Base-by-base conservation (phyloP, 2,329 filamentous ascomycete species). In the Bipolaris cookei region DNA sequence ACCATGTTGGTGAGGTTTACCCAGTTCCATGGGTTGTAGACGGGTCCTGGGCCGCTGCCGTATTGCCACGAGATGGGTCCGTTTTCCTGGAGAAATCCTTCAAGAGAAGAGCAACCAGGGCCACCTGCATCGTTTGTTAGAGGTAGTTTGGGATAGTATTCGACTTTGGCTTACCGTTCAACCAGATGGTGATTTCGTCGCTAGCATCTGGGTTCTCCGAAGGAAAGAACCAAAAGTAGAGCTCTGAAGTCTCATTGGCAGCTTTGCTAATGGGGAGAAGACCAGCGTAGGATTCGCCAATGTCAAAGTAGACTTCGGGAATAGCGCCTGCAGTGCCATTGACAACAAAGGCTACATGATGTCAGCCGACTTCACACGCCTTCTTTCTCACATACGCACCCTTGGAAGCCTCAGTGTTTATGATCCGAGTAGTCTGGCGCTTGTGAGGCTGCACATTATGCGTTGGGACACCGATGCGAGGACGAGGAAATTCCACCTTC, bases 1-100 rank as follows among this genome's bases (percentile, higher is more conserved):
- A 95, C 79, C 67, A 93, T 84, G 73, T 93, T 92, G 51, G 90
- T 90, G 34, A 94, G 42, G 28, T 59, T 54, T 58, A 85, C 71
- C 78, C 78, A 81, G 30, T 75, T 73, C 70, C 73, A 81, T 0
- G 77, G 75, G 56, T 81, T 81, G 55, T 76, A 72, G 0, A 80
- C 74, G 1, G 79, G 75, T 14, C 67, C 58, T 55, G 66, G 72
- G 60, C 66, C 66, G 3, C 64, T 79, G 21, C 74, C 75, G 20
- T 76, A 81, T 41, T 80, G 79, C 80, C 80, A 82, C 1, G 76
- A 65, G 51, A 82, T 64, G 1, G 78, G 78, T 0, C 79, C 78
- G 45, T 82, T 82, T 68, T 82, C 81, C 54, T 82, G 80, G 18
- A 83, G 66, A 47, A 82, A 72, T 3, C 81, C 81, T 58, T 82